Evolutionary conservation across 257 asterid species (phyloP).

Genomic region (Ilex asprella): DNA sequence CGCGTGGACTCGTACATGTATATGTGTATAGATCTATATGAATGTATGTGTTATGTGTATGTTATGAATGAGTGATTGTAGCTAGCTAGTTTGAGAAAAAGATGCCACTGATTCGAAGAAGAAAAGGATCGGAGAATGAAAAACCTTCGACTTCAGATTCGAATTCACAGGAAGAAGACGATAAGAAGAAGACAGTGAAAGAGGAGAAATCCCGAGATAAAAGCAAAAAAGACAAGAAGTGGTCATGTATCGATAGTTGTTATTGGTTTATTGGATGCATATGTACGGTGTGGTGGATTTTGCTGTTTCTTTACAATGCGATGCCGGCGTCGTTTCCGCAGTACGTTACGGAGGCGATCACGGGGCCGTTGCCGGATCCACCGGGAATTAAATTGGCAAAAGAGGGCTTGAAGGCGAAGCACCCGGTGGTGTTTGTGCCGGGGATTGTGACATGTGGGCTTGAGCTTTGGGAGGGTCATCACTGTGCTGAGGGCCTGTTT

Average conservation of each 20-base stretch:
- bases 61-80: too few species aligned
- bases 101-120: conserved; percentile 49
- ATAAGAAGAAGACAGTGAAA: conserved; percentile 4
- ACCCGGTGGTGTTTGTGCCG: conserved; percentile 60
- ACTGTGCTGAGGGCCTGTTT: conserved; percentile 61
- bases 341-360: conserved; percentile 66
- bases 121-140: conserved; percentile 36
- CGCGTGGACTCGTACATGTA: too few species aligned
- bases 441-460: conserved; percentile 90
- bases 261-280: conserved; percentile 79
- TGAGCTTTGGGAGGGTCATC: conserved; percentile 91
- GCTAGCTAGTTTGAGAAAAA: conserved; percentile 9
- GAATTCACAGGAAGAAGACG: conserved; percentile 15
- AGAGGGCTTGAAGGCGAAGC: conserved; percentile 67
- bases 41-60: too few species aligned
- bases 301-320: conserved; percentile 58
- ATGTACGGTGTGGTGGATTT: conserved; percentile 72
- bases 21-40: too few species aligned
- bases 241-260: conserved; percentile 84
- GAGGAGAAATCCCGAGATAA: conserved; percentile 22
- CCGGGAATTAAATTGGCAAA: conserved; percentile 72
- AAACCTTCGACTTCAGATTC: conserved; percentile 25
- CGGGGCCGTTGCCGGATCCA: conserved; percentile 89
- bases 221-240: conserved; percentile 26
- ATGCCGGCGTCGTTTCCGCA: conserved; percentile 92